Base-by-base conservation (phyloP, 345 rosid species). In the Crucihimalaya himalaica region DNA sequence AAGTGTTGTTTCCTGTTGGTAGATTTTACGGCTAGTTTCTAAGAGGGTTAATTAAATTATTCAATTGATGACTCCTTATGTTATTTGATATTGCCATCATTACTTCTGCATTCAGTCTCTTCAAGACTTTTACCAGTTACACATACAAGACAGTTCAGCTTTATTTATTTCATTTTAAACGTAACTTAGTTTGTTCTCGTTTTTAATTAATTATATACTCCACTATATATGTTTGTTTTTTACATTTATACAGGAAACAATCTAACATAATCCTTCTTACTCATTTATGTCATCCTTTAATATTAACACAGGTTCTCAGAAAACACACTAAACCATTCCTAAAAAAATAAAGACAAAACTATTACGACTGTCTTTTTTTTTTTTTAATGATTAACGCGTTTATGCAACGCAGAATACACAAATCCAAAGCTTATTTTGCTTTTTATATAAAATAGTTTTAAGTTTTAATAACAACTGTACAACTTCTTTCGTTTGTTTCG, bases 81-180 rank as follows among this genome's bases (percentile, higher is more conserved):
- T 58, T 54, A 28, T 39, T 39, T 71, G 56, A 71, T 71, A 59
- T 21, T 65, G 68, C 13, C 40, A 72, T 77, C 62, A 70, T 71
- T 65, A 58, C 68, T 71, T 64, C 40, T 76, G 68, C 29, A 31
- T 76, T 64, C 47, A 37, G 63, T 74, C 71, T 71, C 59, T 39
- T 77, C 71, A 64, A 70, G 54, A 47, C 75, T 63, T 56, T n/a
- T 63, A 59, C 37, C 75, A 57, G 80, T 70, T 70, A 28, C 68
- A 48, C 21, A 39, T 69, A 77, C 76, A 65, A 65, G 73, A 71
- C 72, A 39, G 68, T 63, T 58, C 80, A 50, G 29, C 45, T 65
- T 65, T 77, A 12, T 71, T 61, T 20, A 39, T 34, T 50, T 50
- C 18, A 42, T 16, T 47, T 53, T 2, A 7, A 70, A 63, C 59